phyloP scores from a whole-genome alignment of 371 early-diverging fungal genomes.

The Batrachochytrium dendrobatidis region DNA sequence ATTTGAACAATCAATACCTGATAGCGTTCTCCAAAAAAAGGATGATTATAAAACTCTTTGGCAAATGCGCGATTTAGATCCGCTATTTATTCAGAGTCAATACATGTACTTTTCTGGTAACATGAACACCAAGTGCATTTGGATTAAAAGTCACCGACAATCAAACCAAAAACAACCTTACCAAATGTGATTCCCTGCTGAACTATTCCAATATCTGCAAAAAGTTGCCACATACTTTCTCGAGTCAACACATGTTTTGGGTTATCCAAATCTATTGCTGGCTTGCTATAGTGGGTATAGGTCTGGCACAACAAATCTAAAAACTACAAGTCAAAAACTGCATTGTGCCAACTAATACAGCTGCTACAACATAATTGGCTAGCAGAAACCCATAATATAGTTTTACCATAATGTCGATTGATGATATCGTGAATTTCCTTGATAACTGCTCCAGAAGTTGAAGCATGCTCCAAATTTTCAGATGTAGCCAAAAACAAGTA shows the following conservation, averaged over 20 bases:
- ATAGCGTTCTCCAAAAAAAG: neutral
- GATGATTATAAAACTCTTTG: conserved; percentile 17
- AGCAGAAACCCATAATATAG: no score
- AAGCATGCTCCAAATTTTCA: no score
- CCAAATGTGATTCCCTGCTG: conserved; percentile 25
- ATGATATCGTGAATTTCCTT: neutral
- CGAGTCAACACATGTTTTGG: conserved; percentile 13
- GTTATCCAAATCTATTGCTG: neutral
- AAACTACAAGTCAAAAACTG: neutral
- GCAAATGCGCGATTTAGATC: conserved; percentile 31
- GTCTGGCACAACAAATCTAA: conserved; percentile 15
- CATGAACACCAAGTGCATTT: neutral
- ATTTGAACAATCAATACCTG: no score
- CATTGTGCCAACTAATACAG: no score
- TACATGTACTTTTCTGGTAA: neutral
- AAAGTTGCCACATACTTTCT: conserved; percentile 26
- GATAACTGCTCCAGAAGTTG: no score
- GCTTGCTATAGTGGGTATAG: conserved; percentile 26
- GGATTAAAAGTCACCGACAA: no score
- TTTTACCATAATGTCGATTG: neutral
- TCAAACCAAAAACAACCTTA: conserved; percentile 8
- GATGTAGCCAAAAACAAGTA: no score
- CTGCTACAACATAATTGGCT: no score
- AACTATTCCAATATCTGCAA: conserved; percentile 22
- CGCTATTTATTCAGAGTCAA: no score